Evolutionary conservation across 1,139 yeast species (phyloP).

Genomic region (Candida freyschussii): DNA sequence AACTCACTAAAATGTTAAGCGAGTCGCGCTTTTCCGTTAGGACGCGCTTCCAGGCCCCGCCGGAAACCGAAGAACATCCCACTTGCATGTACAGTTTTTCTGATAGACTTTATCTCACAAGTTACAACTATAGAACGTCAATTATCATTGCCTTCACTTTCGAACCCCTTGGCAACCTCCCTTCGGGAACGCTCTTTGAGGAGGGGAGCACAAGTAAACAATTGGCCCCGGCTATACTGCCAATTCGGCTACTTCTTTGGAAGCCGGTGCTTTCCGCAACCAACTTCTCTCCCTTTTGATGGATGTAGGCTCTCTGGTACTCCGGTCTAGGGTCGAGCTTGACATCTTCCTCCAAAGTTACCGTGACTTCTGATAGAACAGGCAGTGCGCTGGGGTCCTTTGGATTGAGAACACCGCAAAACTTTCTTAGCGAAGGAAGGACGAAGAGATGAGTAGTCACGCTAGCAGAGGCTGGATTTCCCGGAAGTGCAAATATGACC

Average conservation of each 20-base stretch:
- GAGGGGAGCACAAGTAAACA: slow-evolving; percentile 40
- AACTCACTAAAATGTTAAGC: too few species aligned
- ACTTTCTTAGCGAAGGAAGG: slow-evolving; percentile 36
- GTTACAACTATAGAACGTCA: slow-evolving; percentile 9
- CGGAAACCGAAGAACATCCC: too few species aligned
- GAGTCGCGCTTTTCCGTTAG: too few species aligned
- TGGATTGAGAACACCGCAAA: slow-evolving; percentile 27
- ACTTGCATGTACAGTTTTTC: too few species aligned
- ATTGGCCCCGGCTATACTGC: slow-evolving; percentile 41
- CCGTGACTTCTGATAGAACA: slow-evolving; percentile 29
- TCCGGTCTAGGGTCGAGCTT: slow-evolving; percentile 45
- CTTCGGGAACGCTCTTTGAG: slow-evolving; percentile 7
- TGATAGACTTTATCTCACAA: too few species aligned
- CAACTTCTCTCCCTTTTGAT: slow-evolving; percentile 26
- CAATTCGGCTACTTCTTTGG: slow-evolving; percentile 46
- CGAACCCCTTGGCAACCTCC: slow-evolving; percentile 12
- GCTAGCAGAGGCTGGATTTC: slow-evolving; percentile 48
- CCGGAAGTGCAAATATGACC: slow-evolving; percentile 44
- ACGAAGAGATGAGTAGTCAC: slow-evolving; percentile 44
- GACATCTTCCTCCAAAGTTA: slow-evolving; percentile 27
- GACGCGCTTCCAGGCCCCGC: too few species aligned
- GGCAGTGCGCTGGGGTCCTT: slow-evolving; percentile 20
- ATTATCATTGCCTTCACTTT: slow-evolving; percentile 26
- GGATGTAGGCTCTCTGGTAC: slow-evolving; percentile 39
- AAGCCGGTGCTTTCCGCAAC: slow-evolving; percentile 40